These are phyloP conservation scores for Penicillium sp. DNA, from an alignment of 2,329 filamentous ascomycete genomes.

Conservation along the genomic window DNA sequence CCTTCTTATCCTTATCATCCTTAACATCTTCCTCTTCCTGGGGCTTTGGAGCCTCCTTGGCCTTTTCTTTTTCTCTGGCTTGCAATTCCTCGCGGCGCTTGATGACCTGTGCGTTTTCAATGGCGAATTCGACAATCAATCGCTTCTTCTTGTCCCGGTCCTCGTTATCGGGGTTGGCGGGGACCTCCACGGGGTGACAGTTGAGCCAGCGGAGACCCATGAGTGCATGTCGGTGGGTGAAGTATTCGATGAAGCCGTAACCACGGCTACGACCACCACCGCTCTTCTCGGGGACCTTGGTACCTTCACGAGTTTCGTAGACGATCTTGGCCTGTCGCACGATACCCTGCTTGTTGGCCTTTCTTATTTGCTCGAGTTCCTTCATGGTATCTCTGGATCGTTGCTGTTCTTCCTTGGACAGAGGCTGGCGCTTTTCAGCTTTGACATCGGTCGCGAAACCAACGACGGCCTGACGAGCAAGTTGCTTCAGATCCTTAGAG, in stretches of 20 bases:
- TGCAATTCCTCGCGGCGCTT: conserved; percentile 56
- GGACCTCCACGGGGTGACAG: conserved; percentile 57
- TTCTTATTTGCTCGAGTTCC: conserved; percentile 73
- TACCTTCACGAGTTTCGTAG: conserved; percentile 80
- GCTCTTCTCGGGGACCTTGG: conserved; percentile 71
- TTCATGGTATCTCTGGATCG: conserved; percentile 76
- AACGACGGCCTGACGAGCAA: conserved; percentile 88
- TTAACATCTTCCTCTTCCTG: conserved; percentile 33
- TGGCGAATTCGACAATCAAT: conserved; percentile 92
- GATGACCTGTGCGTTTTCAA: conserved; percentile 97
- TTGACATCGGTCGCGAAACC: conserved; percentile 91
- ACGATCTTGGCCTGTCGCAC: conserved; percentile 93
- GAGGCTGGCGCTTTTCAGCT: conserved; percentile 64
- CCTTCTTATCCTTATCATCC: conserved; percentile 24
- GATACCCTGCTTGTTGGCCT: conserved; percentile 75
- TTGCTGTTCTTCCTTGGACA: conserved; percentile 84
- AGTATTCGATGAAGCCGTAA: conserved; percentile 97
- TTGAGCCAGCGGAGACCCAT: conserved; percentile 96
- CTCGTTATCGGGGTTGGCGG: conserved; percentile 30
- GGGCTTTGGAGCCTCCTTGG: conserved; percentile 12
- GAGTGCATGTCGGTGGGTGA: conserved; percentile 84
- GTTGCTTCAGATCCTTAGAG: conserved; percentile 82
- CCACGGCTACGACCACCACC: conserved; percentile 81
- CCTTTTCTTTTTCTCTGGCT: conserved; percentile 24
- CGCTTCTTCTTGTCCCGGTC: conserved; percentile 73